Evolutionary conservation across 192 early-diverging fungal genomes (phyloP).

Genomic region (Pilobolus umbonatus): DNA sequence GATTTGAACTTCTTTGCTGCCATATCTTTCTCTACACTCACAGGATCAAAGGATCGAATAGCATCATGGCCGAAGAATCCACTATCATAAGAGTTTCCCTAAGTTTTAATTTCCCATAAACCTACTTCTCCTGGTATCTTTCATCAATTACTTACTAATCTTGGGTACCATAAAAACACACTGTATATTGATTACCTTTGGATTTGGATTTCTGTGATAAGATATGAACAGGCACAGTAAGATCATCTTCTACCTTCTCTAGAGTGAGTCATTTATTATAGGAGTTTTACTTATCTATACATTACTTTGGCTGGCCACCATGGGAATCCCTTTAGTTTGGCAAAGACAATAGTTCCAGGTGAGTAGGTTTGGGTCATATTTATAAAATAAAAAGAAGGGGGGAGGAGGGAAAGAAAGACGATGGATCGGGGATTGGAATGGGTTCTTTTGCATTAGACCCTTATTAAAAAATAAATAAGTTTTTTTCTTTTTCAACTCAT

Average conservation of each 20-base stretch:
- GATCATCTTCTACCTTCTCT: constrained; percentile 39
- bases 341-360: constrained; percentile 52
- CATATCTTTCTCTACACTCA: constrained; percentile 22
- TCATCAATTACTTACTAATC: constrained; percentile 38
- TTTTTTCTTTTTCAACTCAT: too few species aligned
- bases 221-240: constrained; percentile 28
- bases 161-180: constrained; percentile 36
- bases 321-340: constrained; percentile 55
- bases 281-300: neutral
- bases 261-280: neutral
- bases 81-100: constrained; percentile 14
- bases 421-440: too few species aligned
- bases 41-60: constrained; percentile 32
- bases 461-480: too few species aligned
- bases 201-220: constrained; percentile 35
- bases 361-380: too few species aligned
- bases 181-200: constrained; percentile 30
- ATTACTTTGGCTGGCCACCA: constrained; percentile 63
- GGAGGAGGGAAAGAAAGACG: too few species aligned
- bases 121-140: too few species aligned
- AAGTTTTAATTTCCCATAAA: too few species aligned
- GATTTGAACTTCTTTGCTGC: constrained; percentile 36
- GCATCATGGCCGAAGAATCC: constrained; percentile 37
- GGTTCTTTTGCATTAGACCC: too few species aligned
- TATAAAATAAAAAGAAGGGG: too few species aligned